Evolutionary conservation across 495 filamentous ascomycete genomes (phyloP).

Genomic region (Neurospora pannonica): DNA sequence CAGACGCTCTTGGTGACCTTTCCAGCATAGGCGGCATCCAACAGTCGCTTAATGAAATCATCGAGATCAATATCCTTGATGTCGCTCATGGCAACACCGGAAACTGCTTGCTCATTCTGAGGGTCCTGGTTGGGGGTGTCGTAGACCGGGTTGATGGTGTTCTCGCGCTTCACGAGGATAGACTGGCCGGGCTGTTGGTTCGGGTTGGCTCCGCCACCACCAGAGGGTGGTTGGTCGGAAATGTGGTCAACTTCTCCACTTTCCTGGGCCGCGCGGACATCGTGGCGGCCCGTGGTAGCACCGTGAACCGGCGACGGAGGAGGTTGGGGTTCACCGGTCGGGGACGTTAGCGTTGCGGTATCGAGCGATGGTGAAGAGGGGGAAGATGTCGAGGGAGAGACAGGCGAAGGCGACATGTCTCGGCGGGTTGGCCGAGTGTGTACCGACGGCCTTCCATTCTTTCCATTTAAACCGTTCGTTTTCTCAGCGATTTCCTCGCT

Average conservation of each 20-base stretch:
- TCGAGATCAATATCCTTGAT: constrained; percentile 89
- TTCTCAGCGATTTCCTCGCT: constrained; percentile 55
- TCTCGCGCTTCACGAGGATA: constrained; percentile 75
- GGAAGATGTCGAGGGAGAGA: constrained; percentile 33
- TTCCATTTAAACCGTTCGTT: constrained; percentile 62
- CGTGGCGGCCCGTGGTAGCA: constrained; percentile 60
- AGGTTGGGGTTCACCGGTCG: constrained; percentile 51
- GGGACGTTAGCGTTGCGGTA: constrained; percentile 20
- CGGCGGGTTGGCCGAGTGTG: constrained; percentile 29
- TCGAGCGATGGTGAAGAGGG: constrained; percentile 32
- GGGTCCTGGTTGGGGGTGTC: constrained; percentile 22
- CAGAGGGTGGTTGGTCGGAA: constrained; percentile 79
- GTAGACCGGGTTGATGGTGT: constrained; percentile 42
- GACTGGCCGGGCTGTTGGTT: constrained; percentile 56
- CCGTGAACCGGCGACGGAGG: constrained; percentile 88
- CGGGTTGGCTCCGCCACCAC: constrained; percentile 34
- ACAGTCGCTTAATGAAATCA: constrained; percentile 89
- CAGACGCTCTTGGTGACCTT: constrained; percentile 97
- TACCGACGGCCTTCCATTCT: constrained; percentile 40
- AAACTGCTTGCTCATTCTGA: constrained; percentile 28
- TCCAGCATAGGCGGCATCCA: constrained; percentile 90
- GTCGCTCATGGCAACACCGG: constrained; percentile 55
- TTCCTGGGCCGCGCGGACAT: constrained; percentile 70
- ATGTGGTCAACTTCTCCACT: constrained; percentile 90
- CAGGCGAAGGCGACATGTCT: constrained; percentile 33